Evolutionary conservation across 371 early-diverging fungal species (phyloP), one percentile per base, ranked within the genome.

Genomic region (Conidiobolus incongruus): DNA sequence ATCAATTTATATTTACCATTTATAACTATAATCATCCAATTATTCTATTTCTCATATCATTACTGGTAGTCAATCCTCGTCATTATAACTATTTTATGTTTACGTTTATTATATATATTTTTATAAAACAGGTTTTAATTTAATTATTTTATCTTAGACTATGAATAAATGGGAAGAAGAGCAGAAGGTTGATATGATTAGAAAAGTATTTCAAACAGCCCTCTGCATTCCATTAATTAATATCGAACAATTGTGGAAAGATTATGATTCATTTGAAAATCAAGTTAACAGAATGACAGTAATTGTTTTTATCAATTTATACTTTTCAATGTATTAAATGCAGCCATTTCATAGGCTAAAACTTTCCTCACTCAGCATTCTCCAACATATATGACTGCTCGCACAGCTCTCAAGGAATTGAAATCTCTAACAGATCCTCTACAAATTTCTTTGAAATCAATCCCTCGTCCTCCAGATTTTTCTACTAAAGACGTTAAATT

Each of bases 211-310:
- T 50, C 86, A 88, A 47, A 67, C 70, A 29, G 96, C 90, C 3
- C 70, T 91, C 3, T 58, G 72, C 10, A 82, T 87, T 21, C 94
- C 94, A 0, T 48, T 87, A 33, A 61, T 69, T 43, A 78, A 83
- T 40, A 67, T 93, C 4, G 94, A 93, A 42, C 68, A 73, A 44
- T 66, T 95, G 59, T n/a, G n/a, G n/a, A n/a, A n/a, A n/a, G n/a
- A n/a, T n/a, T n/a, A n/a, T n/a, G n/a, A n/a, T n/a, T n/a, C 68
- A 31, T 93, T 83, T 68, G 96, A 95, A 55, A 87, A 83, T 49
- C 65, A 62, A 10, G 57, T 90, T 26, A 88, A 82, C 58, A 72
- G 81, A 51, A 52, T 79, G 46, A 79, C 81, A 41, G 81, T 77
- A 69, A 50, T 10, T 13, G 17, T 17, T 31, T 15, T 19, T 28